These are phyloP conservation scores for Aspergillus sergii DNA, from an alignment of 2,329 filamentous ascomycete species.

Conservation along the genomic window DNA sequence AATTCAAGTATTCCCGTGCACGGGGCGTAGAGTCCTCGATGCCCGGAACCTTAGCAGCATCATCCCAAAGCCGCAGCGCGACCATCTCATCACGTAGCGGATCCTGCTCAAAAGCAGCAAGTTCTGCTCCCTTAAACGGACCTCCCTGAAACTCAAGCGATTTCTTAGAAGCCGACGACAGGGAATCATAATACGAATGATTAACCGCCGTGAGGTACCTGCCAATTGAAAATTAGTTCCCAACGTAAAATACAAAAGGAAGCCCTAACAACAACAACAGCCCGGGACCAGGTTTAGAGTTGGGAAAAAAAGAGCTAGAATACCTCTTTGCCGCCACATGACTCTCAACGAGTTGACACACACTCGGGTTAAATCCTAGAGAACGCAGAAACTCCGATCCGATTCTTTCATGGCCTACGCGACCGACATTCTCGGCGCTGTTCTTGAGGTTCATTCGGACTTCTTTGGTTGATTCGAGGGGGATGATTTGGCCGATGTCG, in stretches of 20 bases:
- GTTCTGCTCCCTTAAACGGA: constrained; percentile 34
- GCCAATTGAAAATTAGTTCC: not conserved
- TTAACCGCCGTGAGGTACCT: constrained; percentile 43
- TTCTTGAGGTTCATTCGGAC: constrained; percentile 30
- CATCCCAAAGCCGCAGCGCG: constrained; percentile 41
- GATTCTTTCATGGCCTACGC: constrained; percentile 42
- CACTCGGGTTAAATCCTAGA: constrained; percentile 39
- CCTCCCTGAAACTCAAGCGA: constrained; percentile 44
- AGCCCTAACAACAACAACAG: too few species aligned
- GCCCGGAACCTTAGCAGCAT: constrained; percentile 38
- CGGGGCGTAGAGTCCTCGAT: constrained; percentile 31
- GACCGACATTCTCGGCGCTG: constrained; percentile 35
- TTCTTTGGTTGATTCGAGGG: constrained; percentile 33
- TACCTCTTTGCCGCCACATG: constrained; percentile 44
- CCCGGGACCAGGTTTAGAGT: not conserved
- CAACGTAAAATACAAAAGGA: too few species aligned
- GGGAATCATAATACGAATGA: constrained; percentile 34
- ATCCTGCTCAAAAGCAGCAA: constrained; percentile 33
- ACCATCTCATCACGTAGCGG: constrained; percentile 40
- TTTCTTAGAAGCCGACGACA: constrained; percentile 41
- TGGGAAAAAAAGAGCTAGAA: not conserved
- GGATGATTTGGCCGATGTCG: constrained; percentile 48
- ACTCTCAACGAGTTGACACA: constrained; percentile 40
- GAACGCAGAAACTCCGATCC: constrained; percentile 39
- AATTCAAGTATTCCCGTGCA: constrained; percentile 27